Evolutionary conservation across 495 filamentous ascomycete species (phyloP), one percentile per base, ranked within the genome.

Genomic region (Jackrogersella multiformis): DNA sequence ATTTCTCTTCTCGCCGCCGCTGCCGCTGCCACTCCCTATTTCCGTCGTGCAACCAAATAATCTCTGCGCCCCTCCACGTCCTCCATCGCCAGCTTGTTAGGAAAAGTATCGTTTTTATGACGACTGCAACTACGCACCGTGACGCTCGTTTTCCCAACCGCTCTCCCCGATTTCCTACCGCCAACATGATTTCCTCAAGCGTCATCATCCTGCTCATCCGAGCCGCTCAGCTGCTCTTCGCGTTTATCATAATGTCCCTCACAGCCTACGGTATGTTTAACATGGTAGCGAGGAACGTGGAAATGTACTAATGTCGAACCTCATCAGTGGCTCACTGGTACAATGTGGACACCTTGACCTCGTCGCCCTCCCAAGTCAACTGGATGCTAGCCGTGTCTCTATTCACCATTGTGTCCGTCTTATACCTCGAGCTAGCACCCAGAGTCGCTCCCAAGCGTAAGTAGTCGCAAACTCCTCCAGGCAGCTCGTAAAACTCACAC

Each of bases 311-410:
- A 42, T 12, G 21, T 23, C 18, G 54, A 24, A 28, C 21, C 2
- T 28, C 1, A 16, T 55, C 61, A 85, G 84, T 86, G 20, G 74
- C 77, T 13, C 72, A 83, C 67, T 85, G 83, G 82, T 84, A 86
- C 71, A 79, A 82, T 56, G 74, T 73, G 48, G 77, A 78, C 35
- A 81, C 77, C 16, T 51, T 78, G 45, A 77, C 78, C 21, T 28
- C 76, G 28, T 79, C 83, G 36, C 89, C 88, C 5, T 73, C 79
- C 2, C 79, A 85, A 65, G 78, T 93, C 80, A 89, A 90, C 80
- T 92, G 90, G 80, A 81, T 93, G 64, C 75, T 95, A 77, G 90
- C 90, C 76, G 74, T 80, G 58, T 79, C 86, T 49, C 69, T 89
- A 61, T 91, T 88, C 82, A 88, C 90, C 12, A 81, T 83, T 32